A percentile compares a stretch with the other conserved stretches of the same genome.
Conservation (phyloP, 306 rosid species). For the Sphenostylis stenocarpa region DNA sequence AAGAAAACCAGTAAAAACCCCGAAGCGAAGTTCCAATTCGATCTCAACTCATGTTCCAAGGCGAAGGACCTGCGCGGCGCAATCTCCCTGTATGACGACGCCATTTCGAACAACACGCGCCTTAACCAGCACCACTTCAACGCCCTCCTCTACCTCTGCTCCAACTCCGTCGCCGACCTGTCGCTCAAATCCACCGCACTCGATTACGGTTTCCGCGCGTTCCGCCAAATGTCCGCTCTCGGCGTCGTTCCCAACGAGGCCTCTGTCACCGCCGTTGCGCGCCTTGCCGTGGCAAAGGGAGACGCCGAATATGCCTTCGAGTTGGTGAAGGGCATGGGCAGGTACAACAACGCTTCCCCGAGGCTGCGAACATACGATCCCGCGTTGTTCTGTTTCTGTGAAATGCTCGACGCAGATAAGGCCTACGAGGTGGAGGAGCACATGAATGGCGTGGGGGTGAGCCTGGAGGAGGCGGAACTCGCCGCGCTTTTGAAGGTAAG, state of each 20-base stretch:
- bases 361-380: conserved; percentile 76
- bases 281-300: conserved; percentile 72
- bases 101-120: conserved; percentile 40
- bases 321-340: conserved; percentile 52
- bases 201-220: conserved; percentile 63
- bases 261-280: conserved; percentile 64
- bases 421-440: conserved; percentile 80
- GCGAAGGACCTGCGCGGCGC: conserved; percentile 57
- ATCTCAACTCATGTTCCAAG: conserved; percentile 68
- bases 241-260: conserved; percentile 74
- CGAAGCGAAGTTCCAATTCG: conserved; percentile 60
- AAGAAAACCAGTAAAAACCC: conserved; percentile 47
- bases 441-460: conserved; percentile 51
- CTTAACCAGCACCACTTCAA: conserved; percentile 72
- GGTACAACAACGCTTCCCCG: conserved; percentile 48
- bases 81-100: conserved; percentile 56
- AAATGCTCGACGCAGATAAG: conserved; percentile 59
- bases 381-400: conserved; percentile 66
- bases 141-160: conserved; percentile 85
- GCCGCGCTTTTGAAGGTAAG: conserved; percentile 73
- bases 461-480: conserved; percentile 66
- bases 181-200: conserved; percentile 48
- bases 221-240: conserved; percentile 50
- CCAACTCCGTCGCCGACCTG: conserved; percentile 50
- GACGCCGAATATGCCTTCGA: conserved; percentile 65